Conservation (phyloP, 306 rosid genomes). For the Begonia loranthoides region DNA sequence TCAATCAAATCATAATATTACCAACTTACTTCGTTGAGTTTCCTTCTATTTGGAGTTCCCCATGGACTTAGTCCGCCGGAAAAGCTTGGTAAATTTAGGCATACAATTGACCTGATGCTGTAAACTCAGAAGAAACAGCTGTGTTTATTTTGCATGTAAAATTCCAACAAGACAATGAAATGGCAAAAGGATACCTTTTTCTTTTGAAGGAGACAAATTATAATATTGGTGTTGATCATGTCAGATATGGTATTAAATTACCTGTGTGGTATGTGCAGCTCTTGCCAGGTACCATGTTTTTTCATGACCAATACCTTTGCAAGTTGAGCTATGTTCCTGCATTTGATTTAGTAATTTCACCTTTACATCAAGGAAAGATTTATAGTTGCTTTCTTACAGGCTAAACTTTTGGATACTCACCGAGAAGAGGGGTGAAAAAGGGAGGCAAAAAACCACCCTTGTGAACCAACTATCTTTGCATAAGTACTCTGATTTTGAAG, state of each 20-base stretch:
- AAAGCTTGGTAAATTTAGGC: constrained; percentile 97
- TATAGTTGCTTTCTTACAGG: no score
- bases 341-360: background rate
- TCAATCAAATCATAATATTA: background rate
- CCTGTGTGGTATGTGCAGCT: constrained; percentile 62
- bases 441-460: constrained; percentile 53
- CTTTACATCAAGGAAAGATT: no score
- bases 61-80: constrained; percentile 96
- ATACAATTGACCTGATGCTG: constrained; percentile 88
- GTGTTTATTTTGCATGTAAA: background rate
- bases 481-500: constrained; percentile 48
- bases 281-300: constrained; percentile 51
- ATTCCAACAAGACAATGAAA: no score
- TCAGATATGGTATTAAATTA: constrained; percentile 11
- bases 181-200: no score
- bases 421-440: constrained; percentile 45
- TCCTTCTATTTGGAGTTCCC: constrained; percentile 63
- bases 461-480: constrained; percentile 62
- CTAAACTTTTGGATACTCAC: constrained; percentile 26
- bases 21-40: constrained; percentile 29
- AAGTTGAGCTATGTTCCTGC: constrained; percentile 73
- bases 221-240: background rate
- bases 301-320: constrained; percentile 59
- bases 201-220: no score
- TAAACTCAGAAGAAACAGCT: constrained; percentile 3